phyloP scores from a whole-genome alignment of 106 monocot species.

The Dendrobium nobile region DNA sequence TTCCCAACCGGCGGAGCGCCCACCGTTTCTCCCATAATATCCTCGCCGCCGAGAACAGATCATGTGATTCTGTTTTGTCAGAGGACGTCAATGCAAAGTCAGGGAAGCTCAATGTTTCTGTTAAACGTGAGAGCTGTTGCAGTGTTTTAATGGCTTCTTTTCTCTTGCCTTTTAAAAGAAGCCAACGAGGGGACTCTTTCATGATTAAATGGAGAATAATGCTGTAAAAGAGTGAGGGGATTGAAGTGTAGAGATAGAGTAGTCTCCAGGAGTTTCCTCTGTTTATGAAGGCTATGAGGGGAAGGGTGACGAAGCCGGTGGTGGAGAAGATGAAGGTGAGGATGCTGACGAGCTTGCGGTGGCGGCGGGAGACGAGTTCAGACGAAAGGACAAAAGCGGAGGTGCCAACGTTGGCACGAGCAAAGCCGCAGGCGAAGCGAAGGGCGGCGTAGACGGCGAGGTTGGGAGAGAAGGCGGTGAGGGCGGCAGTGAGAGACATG shows the following conservation, averaged over 20 bases:
- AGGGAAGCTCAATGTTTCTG: neutral
- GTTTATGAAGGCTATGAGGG: slow-evolving; percentile 7
- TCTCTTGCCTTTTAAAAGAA: neutral
- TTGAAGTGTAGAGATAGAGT: slow-evolving; percentile 9
- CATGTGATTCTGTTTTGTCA: neutral
- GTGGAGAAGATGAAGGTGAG: slow-evolving; percentile 18
- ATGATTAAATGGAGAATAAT: neutral
- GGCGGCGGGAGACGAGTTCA: slow-evolving; percentile 11
- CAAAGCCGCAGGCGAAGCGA: slow-evolving; percentile 21
- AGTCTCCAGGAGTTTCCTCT: slow-evolving; percentile 24
- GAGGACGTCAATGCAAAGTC: neutral
- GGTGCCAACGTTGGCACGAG: slow-evolving; percentile 11
- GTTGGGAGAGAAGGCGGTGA: slow-evolving; percentile 15
- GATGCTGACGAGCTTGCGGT: slow-evolving; percentile 12
- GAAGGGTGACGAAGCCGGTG: slow-evolving; percentile 20
- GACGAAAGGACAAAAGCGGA: slow-evolving; percentile 18
- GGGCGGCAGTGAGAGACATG: slow-evolving; percentile 8
- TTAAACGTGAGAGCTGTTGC: neutral
- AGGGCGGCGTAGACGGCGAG: slow-evolving; percentile 16
- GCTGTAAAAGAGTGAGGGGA: slow-evolving; percentile 18
- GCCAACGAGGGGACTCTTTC: neutral
- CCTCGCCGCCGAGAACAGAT: neutral
- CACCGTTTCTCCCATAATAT: slow-evolving; percentile 13
- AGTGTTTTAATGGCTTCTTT: neutral
- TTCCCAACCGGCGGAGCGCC: slow-evolving; percentile 5